A percentile compares a stretch with the other conserved stretches of the same genome.
phyloP scores from a whole-genome alignment of 2,329 filamentous ascomycete species.

The Aquanectria penicillioides region DNA sequence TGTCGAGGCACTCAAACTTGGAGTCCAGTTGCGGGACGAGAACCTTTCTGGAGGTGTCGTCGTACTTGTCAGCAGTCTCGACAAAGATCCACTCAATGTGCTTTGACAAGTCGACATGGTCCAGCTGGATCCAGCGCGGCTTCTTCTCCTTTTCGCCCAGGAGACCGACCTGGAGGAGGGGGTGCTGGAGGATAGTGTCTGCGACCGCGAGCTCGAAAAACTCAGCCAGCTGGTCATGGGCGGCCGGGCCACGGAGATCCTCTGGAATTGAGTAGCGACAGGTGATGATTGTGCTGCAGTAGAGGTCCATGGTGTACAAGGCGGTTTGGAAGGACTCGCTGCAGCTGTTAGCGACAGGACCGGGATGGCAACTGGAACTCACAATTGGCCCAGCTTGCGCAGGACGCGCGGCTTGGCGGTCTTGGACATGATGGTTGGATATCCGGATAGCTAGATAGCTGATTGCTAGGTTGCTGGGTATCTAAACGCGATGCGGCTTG shows the following conservation, averaged over 20 bases:
- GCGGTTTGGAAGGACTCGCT: constrained; percentile 15
- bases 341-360: not conserved
- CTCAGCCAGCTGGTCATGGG: not conserved
- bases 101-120: not conserved
- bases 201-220: constrained; percentile 11
- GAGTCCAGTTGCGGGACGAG: not conserved
- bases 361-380: not conserved
- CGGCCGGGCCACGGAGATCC: not conserved
- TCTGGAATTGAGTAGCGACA: constrained; percentile 14
- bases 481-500: not conserved
- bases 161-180: constrained; percentile 20
- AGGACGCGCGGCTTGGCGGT: constrained; percentile 6
- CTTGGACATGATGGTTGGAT: not conserved
- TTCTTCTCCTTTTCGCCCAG: not conserved
- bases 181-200: constrained; percentile 15
- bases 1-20: not conserved
- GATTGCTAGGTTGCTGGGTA: too few relatives aligned
- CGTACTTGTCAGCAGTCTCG: not conserved
- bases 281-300: constrained; percentile 4
- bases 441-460: not conserved
- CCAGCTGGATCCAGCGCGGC: constrained; percentile 3
- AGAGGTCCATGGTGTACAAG: constrained; percentile 5
- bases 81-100: constrained; percentile 10
- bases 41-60: not conserved
- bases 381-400: constrained; percentile 14